Conservation (phyloP, 1,139 yeast species). For the Geotrichum candidum region DNA sequence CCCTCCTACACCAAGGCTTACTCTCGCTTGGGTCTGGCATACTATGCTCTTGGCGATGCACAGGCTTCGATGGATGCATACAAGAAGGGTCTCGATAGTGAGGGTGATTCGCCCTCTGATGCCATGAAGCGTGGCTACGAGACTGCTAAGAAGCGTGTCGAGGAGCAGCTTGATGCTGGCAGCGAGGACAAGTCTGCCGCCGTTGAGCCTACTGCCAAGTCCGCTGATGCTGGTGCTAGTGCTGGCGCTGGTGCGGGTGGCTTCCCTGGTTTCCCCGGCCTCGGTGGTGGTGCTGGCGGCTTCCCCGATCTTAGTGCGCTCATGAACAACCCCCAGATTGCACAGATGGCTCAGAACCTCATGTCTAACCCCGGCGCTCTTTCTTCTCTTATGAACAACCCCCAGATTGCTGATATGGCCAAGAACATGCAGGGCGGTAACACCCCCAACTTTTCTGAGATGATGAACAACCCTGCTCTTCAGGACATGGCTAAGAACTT, state of each 20-base stretch:
- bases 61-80: conserved; percentile 88
- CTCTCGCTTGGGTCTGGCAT: conserved; percentile 90
- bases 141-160: conserved; percentile 82
- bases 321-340: conserved; percentile 80
- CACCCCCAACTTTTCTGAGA: conserved; percentile 55
- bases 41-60: conserved; percentile 83
- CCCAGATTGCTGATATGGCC: conserved; percentile 33
- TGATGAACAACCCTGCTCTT: conserved; percentile 78
- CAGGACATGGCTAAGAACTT: conserved; percentile 49
- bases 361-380: conserved; percentile 85
- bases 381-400: conserved; percentile 72
- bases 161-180: conserved; percentile 54
- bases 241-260: conserved; percentile 47
- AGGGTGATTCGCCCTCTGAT: conserved; percentile 78
- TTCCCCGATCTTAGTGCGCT: conserved; percentile 67
- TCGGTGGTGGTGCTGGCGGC: conserved; percentile 60
- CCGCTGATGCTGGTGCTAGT: conserved; percentile 24
- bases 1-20: conserved; percentile 85
- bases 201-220: conserved; percentile 30
- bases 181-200: conserved; percentile 31
- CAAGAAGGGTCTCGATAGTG: conserved; percentile 76
- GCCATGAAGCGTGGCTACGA: conserved; percentile 93
- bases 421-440: conserved; percentile 21
- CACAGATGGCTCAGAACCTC: conserved; percentile 84
- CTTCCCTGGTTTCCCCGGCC: conserved; percentile 38